Evolutionary conservation across 495 filamentous ascomycete genomes (phyloP).

Genomic region (Polyplosphaeria fusca): DNA sequence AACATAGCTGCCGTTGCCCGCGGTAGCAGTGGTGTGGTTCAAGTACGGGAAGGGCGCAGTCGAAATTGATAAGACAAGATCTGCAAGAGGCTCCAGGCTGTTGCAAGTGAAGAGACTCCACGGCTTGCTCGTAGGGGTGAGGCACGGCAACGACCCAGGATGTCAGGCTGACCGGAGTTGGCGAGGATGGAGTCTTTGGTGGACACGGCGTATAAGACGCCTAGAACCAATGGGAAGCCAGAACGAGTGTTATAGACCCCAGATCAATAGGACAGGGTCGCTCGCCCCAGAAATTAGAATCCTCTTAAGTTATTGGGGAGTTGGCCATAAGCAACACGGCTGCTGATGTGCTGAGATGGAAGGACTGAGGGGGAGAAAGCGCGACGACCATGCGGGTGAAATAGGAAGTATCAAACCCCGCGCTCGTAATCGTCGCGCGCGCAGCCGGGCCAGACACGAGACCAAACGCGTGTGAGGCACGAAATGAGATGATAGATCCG

Average conservation of each 20-base stretch:
- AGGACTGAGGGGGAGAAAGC: neutral
- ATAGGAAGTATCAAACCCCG: constrained; percentile 17
- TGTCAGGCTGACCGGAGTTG: constrained; percentile 4
- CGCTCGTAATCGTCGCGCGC: constrained; percentile 4
- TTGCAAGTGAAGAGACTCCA: constrained; percentile 5
- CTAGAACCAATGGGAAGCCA: constrained; percentile 4
- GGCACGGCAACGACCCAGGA: constrained; percentile 9
- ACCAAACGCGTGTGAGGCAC: constrained; percentile 26
- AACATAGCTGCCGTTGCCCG: no score
- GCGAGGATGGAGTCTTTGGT: constrained; percentile 5
- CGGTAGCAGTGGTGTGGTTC: no score
- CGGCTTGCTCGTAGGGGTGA: constrained; percentile 2
- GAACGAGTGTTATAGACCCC: constrained; percentile 4
- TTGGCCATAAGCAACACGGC: no score
- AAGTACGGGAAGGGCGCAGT: no score
- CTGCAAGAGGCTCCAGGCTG: no score
- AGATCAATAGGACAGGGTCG: neutral
- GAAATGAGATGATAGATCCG: constrained; percentile 19
- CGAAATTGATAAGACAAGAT: no score
- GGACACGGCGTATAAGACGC: neutral
- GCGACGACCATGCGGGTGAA: constrained; percentile 18
- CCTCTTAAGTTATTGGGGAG: no score
- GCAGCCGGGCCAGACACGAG: constrained; percentile 18
- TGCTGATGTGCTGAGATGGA: no score
- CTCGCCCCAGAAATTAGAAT: neutral